Conservation (phyloP, 176 grass and related monocot genomes). For the Poa annua region DNA sequence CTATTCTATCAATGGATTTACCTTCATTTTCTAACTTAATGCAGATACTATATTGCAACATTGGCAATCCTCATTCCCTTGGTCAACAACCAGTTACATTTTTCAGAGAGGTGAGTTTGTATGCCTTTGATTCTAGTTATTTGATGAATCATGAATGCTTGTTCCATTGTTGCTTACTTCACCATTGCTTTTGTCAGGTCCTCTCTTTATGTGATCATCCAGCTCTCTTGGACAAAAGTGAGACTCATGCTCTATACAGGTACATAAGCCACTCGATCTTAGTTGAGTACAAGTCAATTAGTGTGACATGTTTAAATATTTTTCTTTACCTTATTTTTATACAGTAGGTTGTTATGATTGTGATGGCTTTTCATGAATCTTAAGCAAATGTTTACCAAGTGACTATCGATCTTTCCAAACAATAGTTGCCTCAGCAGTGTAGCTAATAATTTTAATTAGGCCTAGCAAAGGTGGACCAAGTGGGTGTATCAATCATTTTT, state of each 20-base stretch:
- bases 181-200: constrained; percentile 52
- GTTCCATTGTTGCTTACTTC: constrained; percentile 44
- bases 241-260: constrained; percentile 91
- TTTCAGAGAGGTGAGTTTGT: constrained; percentile 80
- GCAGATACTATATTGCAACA: constrained; percentile 92
- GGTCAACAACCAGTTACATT: constrained; percentile 92
- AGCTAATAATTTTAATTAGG: neutral
- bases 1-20: constrained; percentile 26
- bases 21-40: constrained; percentile 28
- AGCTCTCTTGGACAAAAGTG: constrained; percentile 82
- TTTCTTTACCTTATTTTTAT: neutral
- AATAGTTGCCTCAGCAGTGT: constrained; percentile 1
- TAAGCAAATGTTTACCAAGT: neutral
- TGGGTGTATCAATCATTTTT: neutral
- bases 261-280: constrained; percentile 35
- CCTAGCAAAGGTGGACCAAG: neutral
- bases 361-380: neutral
- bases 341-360: neutral
- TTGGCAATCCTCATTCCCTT: constrained; percentile 95
- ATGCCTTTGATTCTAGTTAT: constrained; percentile 27
- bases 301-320: constrained; percentile 17
- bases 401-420: neutral
- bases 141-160: constrained; percentile 26
- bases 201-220: constrained; percentile 82
- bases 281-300: constrained; percentile 11